These are phyloP conservation scores for Glomus cerebriforme DNA, from an alignment of 192 early-diverging fungal species.

Conservation along the genomic window DNA sequence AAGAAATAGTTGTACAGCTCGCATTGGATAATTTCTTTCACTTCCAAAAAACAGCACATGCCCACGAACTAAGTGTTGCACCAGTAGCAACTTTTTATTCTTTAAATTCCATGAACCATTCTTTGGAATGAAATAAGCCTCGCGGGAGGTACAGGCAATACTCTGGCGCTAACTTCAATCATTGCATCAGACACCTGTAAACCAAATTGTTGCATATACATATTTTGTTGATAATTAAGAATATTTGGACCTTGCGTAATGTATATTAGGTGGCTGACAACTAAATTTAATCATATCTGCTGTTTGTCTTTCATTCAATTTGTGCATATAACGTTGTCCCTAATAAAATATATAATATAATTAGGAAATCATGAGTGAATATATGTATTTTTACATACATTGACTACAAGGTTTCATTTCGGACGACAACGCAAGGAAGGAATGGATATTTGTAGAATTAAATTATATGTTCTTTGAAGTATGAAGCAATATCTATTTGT, in stretches of 20 bases:
- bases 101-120: neutral
- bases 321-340: neutral
- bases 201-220: neutral
- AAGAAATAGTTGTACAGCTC: slow-evolving; percentile 52
- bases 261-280: neutral
- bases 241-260: neutral
- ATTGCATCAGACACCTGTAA: neutral
- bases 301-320: neutral
- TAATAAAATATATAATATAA: neutral
- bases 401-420: slow-evolving; percentile 63
- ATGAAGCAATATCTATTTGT: slow-evolving; percentile 66
- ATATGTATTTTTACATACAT: slow-evolving; percentile 17
- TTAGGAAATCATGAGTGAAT: no score
- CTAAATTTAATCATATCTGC: neutral
- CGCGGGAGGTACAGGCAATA: neutral
- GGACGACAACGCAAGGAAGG: slow-evolving; percentile 79
- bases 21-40: neutral
- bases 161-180: no score
- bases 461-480: slow-evolving; percentile 79
- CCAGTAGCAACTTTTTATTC: neutral
- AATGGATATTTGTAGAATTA: slow-evolving; percentile 71
- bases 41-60: neutral
- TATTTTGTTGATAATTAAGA: neutral
- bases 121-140: neutral
- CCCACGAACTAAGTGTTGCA: neutral